A percentile compares a stretch with the other conserved stretches of the same genome.
phyloP scores from a whole-genome alignment of 2,329 filamentous ascomycete species.

The Chaetomium sp. region DNA sequence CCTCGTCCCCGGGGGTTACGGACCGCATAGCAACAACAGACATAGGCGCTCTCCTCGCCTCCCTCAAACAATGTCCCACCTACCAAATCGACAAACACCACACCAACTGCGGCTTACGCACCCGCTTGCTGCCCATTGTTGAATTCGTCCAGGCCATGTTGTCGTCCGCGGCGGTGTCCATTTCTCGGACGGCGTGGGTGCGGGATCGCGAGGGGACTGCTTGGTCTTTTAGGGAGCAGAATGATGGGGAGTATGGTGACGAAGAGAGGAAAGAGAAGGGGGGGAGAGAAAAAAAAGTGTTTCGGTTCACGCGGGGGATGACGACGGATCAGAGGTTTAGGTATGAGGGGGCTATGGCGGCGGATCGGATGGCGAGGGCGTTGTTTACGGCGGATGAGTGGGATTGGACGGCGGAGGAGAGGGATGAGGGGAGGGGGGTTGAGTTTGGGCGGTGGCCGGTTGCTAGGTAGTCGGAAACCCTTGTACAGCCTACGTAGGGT shows the following conservation, averaged over 20 bases:
- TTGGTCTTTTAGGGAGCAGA: constrained; percentile 30
- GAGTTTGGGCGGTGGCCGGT: constrained; percentile 9
- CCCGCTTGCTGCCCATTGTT: constrained; percentile 57
- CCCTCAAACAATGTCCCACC: constrained; percentile 58
- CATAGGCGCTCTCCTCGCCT: constrained; percentile 52
- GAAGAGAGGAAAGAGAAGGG: constrained; percentile 14
- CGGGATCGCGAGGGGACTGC: constrained; percentile 33
- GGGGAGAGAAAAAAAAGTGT: constrained; percentile 26
- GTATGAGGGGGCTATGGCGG: constrained; percentile 42
- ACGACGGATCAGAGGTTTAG: constrained; percentile 45
- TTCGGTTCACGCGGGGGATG: constrained; percentile 46
- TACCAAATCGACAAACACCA: constrained; percentile 73
- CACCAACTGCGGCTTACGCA: constrained; percentile 64
- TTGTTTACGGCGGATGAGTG: constrained; percentile 52
- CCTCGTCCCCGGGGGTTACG: not conserved
- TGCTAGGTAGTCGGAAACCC: not conserved
- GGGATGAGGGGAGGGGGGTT: constrained; percentile 1
- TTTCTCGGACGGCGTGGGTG: constrained; percentile 43
- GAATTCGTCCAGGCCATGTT: constrained; percentile 57
- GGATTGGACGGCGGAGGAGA: constrained; percentile 53
- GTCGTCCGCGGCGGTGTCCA: constrained; percentile 38
- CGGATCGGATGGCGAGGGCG: constrained; percentile 44
- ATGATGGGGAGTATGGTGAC: constrained; percentile 5
- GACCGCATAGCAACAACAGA: constrained; percentile 47
- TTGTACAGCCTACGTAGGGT: too few species aligned